Evolutionary conservation across 495 filamentous ascomycete species (phyloP).

Genomic region (Penicillium dipodomyicola): DNA sequence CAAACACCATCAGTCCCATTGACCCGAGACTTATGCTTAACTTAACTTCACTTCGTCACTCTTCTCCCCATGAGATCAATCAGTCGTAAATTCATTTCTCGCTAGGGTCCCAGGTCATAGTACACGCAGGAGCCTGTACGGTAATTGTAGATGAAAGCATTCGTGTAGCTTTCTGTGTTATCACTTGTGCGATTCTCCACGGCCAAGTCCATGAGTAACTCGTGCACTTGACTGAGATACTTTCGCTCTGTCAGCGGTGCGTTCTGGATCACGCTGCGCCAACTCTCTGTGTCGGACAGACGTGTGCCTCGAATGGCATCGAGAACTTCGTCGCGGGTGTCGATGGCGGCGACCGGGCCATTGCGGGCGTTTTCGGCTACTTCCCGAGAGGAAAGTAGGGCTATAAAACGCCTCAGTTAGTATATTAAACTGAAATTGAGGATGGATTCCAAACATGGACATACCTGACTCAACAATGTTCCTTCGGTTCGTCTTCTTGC

Average conservation of each 20-base stretch:
- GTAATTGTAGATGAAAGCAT: slow-evolving; percentile 81
- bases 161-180: slow-evolving; percentile 52
- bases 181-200: slow-evolving; percentile 44
- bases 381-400: slow-evolving; percentile 60
- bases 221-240: slow-evolving; percentile 84
- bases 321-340: slow-evolving; percentile 82
- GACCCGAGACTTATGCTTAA: background rate
- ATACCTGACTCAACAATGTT: slow-evolving; percentile 76
- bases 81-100: slow-evolving; percentile 28
- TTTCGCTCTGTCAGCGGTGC: slow-evolving; percentile 74
- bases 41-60: background rate
- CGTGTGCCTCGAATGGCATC: slow-evolving; percentile 72
- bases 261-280: slow-evolving; percentile 77
- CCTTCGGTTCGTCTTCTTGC: slow-evolving; percentile 85
- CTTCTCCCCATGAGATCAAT: slow-evolving; percentile 1
- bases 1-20: slow-evolving; percentile 4
- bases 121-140: slow-evolving; percentile 71
- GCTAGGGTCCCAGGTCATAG: slow-evolving; percentile 60
- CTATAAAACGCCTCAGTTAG: slow-evolving; percentile 32
- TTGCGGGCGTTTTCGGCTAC: slow-evolving; percentile 64
- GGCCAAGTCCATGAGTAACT: slow-evolving; percentile 63
- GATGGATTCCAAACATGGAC: slow-evolving; percentile 12
- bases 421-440: background rate
- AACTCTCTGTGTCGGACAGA: slow-evolving; percentile 79
- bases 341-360: slow-evolving; percentile 82